Percentiles rank a stretch among this genome's conserved stretches.
Evolutionary conservation across 192 early-diverging fungal species (phyloP).

Genomic region (Entophlyctis luteolus): DNA sequence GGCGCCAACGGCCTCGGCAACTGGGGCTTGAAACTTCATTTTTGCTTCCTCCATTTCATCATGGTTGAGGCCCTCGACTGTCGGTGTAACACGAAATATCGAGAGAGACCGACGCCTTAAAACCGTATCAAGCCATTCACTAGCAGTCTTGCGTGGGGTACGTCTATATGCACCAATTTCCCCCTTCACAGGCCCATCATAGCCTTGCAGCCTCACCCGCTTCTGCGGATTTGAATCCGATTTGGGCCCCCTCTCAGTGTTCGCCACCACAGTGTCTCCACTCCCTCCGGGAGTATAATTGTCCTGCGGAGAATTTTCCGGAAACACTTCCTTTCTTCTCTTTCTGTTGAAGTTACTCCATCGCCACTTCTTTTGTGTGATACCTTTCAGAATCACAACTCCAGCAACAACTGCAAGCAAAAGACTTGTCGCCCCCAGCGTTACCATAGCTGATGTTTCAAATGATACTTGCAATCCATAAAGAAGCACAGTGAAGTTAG

Average conservation of each 20-base stretch:
- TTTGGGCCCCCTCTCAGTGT: neutral
- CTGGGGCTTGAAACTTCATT: neutral
- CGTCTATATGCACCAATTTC: neutral
- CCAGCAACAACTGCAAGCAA: neutral
- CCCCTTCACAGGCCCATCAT: conserved; percentile 16
- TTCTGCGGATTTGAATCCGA: neutral
- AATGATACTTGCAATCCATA: conserved; percentile 2
- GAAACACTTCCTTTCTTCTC: neutral
- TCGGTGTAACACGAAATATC: too few relatives aligned
- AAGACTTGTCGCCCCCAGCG: neutral
- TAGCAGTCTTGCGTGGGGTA: neutral
- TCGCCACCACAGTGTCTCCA: neutral
- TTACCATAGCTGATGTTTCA: neutral
- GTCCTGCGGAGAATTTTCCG: neutral
- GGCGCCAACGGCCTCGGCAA: neutral
- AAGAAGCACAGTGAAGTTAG: conserved; percentile 9
- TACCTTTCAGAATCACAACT: neutral
- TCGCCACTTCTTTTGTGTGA: too few relatives aligned
- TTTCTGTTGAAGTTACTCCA: neutral
- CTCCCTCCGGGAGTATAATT: neutral
- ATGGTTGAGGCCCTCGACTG: too few relatives aligned
- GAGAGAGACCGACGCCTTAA: too few relatives aligned
- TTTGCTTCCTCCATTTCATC: too few relatives aligned
- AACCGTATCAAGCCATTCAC: too few relatives aligned
- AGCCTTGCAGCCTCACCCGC: neutral